phyloP scores from a whole-genome alignment of 2,329 filamentous ascomycete genomes.

The Calonectria ilicicola region DNA sequence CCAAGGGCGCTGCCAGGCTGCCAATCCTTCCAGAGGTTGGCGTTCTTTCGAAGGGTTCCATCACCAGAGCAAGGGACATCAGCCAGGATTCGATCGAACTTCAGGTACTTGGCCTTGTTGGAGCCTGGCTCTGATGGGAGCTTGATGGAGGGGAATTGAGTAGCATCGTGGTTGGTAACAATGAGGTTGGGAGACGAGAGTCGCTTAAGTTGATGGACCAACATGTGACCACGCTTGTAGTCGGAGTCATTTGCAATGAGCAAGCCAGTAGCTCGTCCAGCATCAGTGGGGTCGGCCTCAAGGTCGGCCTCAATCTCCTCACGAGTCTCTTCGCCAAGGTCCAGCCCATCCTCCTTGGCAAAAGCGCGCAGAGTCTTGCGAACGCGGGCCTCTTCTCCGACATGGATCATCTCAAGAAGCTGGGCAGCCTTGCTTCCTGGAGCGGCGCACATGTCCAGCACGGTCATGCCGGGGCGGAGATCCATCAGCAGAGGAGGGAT shows the following conservation, averaged over 20 bases:
- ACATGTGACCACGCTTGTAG: slow-evolving; percentile 96
- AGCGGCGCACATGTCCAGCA: slow-evolving; percentile 95
- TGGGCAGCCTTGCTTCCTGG: slow-evolving; percentile 98
- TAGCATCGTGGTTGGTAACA: slow-evolving; percentile 98
- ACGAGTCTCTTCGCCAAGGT: slow-evolving; percentile 60
- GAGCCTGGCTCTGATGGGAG: slow-evolving; percentile 72
- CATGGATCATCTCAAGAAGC: slow-evolving; percentile 92
- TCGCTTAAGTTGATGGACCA: slow-evolving; percentile 97
- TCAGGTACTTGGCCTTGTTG: slow-evolving; percentile 78
- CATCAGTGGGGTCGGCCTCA: slow-evolving; percentile 73
- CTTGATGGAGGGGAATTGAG: slow-evolving; percentile 92
- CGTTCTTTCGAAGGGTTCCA: slow-evolving; percentile 93
- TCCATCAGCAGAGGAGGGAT: slow-evolving; percentile 96
- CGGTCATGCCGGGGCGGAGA: slow-evolving; percentile 89
- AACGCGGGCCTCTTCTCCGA: slow-evolving; percentile 90
- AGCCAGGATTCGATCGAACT: slow-evolving; percentile 95
- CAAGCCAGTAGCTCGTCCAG: slow-evolving; percentile 89
- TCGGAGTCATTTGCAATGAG: slow-evolving; percentile 97
- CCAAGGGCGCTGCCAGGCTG: slow-evolving; percentile 87
- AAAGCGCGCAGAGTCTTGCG: slow-evolving; percentile 75
- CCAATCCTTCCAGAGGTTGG: slow-evolving; percentile 96
- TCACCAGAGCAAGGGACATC: slow-evolving; percentile 98
- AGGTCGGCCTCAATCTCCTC: slow-evolving; percentile 64
- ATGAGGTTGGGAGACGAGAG: slow-evolving; percentile 96
- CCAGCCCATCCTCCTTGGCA: slow-evolving; percentile 70